Conservation (phyloP, 2,329 filamentous ascomycete genomes). For the Davidsoniella neocaledoniae region DNA sequence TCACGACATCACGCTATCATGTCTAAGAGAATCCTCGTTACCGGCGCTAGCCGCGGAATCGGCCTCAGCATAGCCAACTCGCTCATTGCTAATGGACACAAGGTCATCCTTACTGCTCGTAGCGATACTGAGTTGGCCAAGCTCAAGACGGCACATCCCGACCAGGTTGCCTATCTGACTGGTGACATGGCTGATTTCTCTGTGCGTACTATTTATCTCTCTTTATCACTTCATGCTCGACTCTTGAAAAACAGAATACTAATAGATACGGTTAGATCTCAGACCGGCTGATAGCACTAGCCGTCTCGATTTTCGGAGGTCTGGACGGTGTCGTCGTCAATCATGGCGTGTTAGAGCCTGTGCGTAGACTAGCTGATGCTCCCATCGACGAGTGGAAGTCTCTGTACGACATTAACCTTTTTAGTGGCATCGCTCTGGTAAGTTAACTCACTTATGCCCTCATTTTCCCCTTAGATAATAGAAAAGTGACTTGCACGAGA, state of each 20-base stretch:
- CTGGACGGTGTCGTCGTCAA: constrained; percentile 78
- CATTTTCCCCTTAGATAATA: neutral
- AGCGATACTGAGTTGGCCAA: constrained; percentile 31
- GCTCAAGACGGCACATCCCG: constrained; percentile 33
- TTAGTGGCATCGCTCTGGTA: constrained; percentile 67
- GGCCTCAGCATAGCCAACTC: constrained; percentile 37
- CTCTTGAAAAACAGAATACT: neutral
- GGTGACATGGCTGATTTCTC: constrained; percentile 38
- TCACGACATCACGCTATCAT: constrained; percentile 34
- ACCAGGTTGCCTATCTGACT: constrained; percentile 37
- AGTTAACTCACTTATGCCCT: constrained; percentile 16
- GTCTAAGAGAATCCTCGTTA: constrained; percentile 53
- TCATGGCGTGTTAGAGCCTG: constrained; percentile 66
- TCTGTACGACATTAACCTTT: constrained; percentile 71
- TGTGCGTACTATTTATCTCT: constrained; percentile 20
- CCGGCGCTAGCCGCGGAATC: constrained; percentile 46
- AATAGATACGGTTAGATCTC: constrained; percentile 15
- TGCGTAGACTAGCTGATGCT: constrained; percentile 50
- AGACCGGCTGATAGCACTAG: constrained; percentile 44
- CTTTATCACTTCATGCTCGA: neutral
- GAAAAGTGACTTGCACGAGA: neutral
- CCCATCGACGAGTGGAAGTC: constrained; percentile 58
- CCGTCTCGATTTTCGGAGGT: constrained; percentile 48
- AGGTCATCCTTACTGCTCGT: constrained; percentile 41
- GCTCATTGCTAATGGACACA: constrained; percentile 36